A percentile compares a stretch with the other conserved stretches of the same genome.
phyloP scores from a whole-genome alignment of 2,329 filamentous ascomycete species.

The Colletotrichum brevisporum region DNA sequence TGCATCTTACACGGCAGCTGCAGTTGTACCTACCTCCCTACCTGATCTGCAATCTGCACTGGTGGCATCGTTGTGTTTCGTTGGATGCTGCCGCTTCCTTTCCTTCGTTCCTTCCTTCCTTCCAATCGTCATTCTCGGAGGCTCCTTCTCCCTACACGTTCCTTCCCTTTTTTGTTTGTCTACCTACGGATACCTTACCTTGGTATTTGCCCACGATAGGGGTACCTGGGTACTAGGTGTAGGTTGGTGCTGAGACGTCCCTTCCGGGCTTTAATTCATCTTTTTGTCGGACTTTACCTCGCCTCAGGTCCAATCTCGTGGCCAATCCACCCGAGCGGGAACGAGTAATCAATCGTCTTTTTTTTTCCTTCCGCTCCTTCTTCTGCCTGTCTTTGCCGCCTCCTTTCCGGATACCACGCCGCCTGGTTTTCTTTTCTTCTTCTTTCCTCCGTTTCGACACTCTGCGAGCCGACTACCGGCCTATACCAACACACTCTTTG shows the following conservation, averaged over 20 bases:
- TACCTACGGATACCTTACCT: too few relatives aligned
- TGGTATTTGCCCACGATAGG: background rate
- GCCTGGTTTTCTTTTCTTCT: background rate
- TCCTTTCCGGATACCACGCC: background rate
- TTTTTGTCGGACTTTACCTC: slow-evolving; percentile 8
- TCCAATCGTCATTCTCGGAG: slow-evolving; percentile 2
- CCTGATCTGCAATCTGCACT: slow-evolving; percentile 28
- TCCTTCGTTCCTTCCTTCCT: slow-evolving; percentile 17
- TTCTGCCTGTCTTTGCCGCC: slow-evolving; percentile 4
- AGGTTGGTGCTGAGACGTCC: too few relatives aligned
- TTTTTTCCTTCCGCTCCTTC: background rate
- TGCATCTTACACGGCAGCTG: slow-evolving; percentile 7
- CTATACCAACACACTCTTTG: slow-evolving; percentile 1
- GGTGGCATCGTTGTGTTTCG: slow-evolving; percentile 5
- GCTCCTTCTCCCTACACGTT: slow-evolving; percentile 12
- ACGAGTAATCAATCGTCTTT: background rate
- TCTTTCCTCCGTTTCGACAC: slow-evolving; percentile 6
- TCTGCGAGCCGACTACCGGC: slow-evolving; percentile 6
- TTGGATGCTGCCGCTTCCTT: slow-evolving; percentile 2
- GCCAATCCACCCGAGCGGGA: slow-evolving; percentile 21
- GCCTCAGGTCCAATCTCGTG: slow-evolving; percentile 8
- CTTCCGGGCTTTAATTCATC: background rate
- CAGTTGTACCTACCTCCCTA: background rate
- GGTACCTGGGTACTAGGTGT: too few relatives aligned
- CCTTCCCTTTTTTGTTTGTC: background rate